Base-by-base conservation (phyloP, 345 rosid genomes). In the Durio zibethinus region DNA sequence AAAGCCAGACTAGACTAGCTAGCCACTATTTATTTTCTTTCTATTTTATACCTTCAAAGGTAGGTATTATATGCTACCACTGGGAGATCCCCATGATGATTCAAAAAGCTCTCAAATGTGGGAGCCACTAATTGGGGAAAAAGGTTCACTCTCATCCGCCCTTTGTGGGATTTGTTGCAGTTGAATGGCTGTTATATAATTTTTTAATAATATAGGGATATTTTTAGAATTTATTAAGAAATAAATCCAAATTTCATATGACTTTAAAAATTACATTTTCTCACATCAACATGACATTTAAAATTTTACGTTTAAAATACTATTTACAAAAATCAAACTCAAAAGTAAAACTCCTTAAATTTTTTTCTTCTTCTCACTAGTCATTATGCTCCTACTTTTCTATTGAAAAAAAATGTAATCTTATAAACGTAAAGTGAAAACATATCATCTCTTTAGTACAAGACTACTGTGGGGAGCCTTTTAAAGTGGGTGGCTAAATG, bases 1-100 rank as follows among this genome's bases (percentile, higher is more conserved):
- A 76, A 67, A 66, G 71, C 74, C 81, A 80, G 81, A 80, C 68
- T 69, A 74, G 9, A 33, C 29, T 18, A 60, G 79, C 7, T 40
- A 78, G 21, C 83, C 79, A 75, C 76, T 71, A 36, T 27, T 54
- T 3, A 35, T 33, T 45, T 70, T 63, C 12, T 69, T 47, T 25
- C 15, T 61, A 53, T 18, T 31, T 62, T 61, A 38, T 48, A 62
- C 35, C 59, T 80, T 69, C 52, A 74, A 75, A 77, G 81, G 75
- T 72, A 50, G 82, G 81, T 47, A 77, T 78, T 74, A 56, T 65
- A 61, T 80, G 78, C 83, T 80, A 65, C 82, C 80, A 82, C 76
- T 52, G 1, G 76, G 78, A 78, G 70, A 80, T 82, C 78, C 63
- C 83, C 77, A 78, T 85, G 70, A 82, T 82, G 78, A 82, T 77